These are phyloP conservation scores for Ophiocordyceps camponoti-leonardi DNA, from an alignment of 2,329 filamentous ascomycete genomes.

Conservation along the genomic window DNA sequence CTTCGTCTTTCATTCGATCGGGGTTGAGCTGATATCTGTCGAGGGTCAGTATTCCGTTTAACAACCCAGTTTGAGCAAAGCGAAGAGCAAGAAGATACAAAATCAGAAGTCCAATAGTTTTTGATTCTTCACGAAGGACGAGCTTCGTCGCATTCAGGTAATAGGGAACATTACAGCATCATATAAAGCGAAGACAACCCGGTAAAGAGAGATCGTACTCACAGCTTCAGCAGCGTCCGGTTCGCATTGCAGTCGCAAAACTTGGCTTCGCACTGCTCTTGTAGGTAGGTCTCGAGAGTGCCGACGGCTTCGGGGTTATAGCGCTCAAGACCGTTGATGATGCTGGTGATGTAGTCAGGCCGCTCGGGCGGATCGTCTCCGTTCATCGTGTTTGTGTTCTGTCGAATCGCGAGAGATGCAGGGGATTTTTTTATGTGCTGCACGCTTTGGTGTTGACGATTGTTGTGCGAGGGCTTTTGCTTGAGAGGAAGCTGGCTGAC, in stretches of 20 bases:
- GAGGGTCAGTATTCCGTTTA: background rate
- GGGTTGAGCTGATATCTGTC: conserved; percentile 97
- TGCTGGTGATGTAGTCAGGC: conserved; percentile 78
- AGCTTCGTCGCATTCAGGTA: conserved; percentile 57
- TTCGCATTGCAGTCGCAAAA: conserved; percentile 95
- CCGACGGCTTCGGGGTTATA: conserved; percentile 97
- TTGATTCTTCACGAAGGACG: conserved; percentile 11
- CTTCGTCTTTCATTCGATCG: conserved; percentile 89
- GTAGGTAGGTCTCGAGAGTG: conserved; percentile 86
- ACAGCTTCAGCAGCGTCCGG: conserved; percentile 92
- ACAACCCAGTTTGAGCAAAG: background rate
- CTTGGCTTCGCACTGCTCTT: conserved; percentile 86
- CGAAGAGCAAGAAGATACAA: background rate
- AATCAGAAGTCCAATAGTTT: conserved; percentile 26
- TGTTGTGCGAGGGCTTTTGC: conserved; percentile 15
- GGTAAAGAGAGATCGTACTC: conserved; percentile 26
- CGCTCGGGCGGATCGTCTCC: conserved; percentile 80
- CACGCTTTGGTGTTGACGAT: conserved; percentile 16
- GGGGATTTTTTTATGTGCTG: conserved; percentile 6
- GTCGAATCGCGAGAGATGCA: conserved; percentile 1
- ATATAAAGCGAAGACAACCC: conserved; percentile 24
- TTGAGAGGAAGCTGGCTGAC: conserved; percentile 8
- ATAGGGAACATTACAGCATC: conserved; percentile 90
- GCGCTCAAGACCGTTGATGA: conserved; percentile 92
- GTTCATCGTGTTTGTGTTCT: conserved; percentile 33